Conservation (phyloP, 495 filamentous ascomycete genomes). For the Aspergillus ellipticus region DNA sequence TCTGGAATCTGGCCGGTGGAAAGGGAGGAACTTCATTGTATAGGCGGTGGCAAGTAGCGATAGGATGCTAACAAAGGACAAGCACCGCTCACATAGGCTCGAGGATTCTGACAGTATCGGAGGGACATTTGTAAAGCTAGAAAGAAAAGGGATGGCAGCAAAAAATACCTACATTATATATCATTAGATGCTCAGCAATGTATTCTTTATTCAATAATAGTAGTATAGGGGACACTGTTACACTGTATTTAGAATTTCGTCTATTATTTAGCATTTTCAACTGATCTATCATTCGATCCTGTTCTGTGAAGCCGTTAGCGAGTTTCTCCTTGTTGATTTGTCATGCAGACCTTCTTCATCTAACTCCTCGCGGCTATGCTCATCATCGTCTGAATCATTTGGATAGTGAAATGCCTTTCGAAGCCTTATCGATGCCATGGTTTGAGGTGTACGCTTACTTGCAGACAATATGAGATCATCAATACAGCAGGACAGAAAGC, state of each 20-base stretch:
- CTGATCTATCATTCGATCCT: conserved; percentile 62
- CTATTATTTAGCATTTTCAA: conserved; percentile 54
- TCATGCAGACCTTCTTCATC: conserved; percentile 58
- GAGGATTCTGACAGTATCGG: conserved; percentile 36
- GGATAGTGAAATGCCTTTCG: conserved; percentile 63
- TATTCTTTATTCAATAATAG: background rate
- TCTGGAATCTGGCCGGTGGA: conserved; percentile 27
- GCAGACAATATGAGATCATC: background rate
- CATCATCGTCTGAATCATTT: conserved; percentile 46
- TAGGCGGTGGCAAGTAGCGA: conserved; percentile 60
- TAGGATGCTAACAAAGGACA: conserved; percentile 54
- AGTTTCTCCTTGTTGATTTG: background rate
- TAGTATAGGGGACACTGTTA: conserved; percentile 21
- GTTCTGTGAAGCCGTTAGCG: conserved; percentile 46
- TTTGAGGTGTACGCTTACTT: background rate
- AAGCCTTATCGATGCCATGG: conserved; percentile 51
- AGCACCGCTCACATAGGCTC: conserved; percentile 24
- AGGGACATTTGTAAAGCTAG: conserved; percentile 50
- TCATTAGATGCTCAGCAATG: conserved; percentile 5
- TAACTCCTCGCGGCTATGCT: conserved; percentile 45
- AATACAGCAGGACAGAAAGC: background rate
- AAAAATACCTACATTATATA: conserved; percentile 44
- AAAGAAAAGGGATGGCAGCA: conserved; percentile 52
- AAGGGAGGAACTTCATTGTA: conserved; percentile 34
- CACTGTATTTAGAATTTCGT: conserved; percentile 58